Conservation (phyloP, 352 stramenopile genomes). For the Halophytophthora polymorphica region DNA sequence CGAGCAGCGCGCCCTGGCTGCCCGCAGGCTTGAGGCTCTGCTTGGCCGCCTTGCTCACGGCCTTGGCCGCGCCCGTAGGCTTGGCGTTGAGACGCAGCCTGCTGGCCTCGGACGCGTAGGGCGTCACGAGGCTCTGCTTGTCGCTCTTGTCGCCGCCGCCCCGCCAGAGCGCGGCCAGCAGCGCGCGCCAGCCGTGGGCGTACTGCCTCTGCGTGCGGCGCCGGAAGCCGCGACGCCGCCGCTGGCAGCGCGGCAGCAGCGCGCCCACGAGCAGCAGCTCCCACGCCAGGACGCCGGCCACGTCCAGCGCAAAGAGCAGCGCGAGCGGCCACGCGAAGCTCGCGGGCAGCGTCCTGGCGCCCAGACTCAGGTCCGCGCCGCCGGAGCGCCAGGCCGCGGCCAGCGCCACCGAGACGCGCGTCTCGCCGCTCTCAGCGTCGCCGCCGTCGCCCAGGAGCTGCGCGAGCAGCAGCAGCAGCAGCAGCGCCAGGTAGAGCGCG, state of each 20-base stretch:
- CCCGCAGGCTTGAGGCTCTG: slow-evolving; percentile 12
- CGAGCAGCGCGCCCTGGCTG: slow-evolving; percentile 5
- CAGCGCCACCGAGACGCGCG: slow-evolving; percentile 35
- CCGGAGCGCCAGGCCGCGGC: slow-evolving; percentile 20
- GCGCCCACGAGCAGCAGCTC: slow-evolving; percentile 58
- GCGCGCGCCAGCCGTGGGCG: slow-evolving; percentile 16
- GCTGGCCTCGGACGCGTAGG: slow-evolving; percentile 48
- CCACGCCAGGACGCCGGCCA: slow-evolving; percentile 50
- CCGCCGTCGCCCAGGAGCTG: slow-evolving; percentile 68
- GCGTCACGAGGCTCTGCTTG: slow-evolving; percentile 41
- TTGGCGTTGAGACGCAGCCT: slow-evolving; percentile 26
- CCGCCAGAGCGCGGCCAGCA: neutral
- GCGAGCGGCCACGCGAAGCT: slow-evolving; percentile 63
- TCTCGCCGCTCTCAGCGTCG: slow-evolving; percentile 47
- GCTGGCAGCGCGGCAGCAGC: slow-evolving; percentile 48
- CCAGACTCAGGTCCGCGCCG: slow-evolving; percentile 59
- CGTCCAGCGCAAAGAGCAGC: slow-evolving; percentile 66
- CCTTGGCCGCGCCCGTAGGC: slow-evolving; percentile 6
- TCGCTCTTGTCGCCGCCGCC: slow-evolving; percentile 11
- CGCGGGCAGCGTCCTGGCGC: slow-evolving; percentile 44
- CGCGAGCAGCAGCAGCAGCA: slow-evolving; percentile 56
- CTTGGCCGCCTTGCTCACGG: slow-evolving; percentile 5
- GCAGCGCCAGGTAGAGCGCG: slow-evolving; percentile 39
- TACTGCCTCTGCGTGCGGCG: slow-evolving; percentile 11
- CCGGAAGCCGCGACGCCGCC: slow-evolving; percentile 23